Percentiles rank a stretch among this genome's conserved stretches.
These are phyloP conservation scores for Salvia sclarea DNA, from an alignment of 305 asterid genomes.

Conservation along the genomic window DNA sequence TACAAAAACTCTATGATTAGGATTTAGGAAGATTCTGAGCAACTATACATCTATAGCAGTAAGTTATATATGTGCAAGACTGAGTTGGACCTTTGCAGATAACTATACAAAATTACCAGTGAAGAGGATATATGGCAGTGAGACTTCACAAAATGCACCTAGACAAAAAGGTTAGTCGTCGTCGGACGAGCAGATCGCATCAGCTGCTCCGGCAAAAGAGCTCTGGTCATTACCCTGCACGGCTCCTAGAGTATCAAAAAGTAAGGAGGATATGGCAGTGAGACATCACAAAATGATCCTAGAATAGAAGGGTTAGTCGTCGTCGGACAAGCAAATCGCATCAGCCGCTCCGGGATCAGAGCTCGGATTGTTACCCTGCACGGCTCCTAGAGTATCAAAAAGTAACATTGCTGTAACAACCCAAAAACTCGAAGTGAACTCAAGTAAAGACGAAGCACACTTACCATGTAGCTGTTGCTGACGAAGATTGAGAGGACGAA, in stretches of 20 bases:
- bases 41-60: neutral
- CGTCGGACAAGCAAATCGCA: conserved; percentile 41
- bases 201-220: conserved; percentile 9
- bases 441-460: conserved; percentile 31
- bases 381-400: conserved; percentile 12
- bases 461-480: conserved; percentile 29
- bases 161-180: conserved; percentile 23
- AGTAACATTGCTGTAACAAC: conserved; percentile 7
- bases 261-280: neutral
- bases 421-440: conserved; percentile 6
- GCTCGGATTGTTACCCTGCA: conserved; percentile 28
- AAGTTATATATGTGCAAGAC: neutral
- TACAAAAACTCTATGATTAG: neutral
- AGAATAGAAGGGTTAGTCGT: conserved; percentile 15
- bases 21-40: neutral
- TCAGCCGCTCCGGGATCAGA: conserved; percentile 9
- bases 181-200: conserved; percentile 39
- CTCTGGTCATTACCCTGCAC: conserved; percentile 28
- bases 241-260: conserved; percentile 11
- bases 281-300: conserved; percentile 8
- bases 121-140: neutral
- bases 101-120: neutral
- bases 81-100: neutral
- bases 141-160: conserved; percentile 8
- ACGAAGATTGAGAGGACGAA: conserved; percentile 19